A percentile compares a stretch with the other conserved stretches of the same genome.
phyloP scores from a whole-genome alignment of 768 basidiomycete species.

The Mycena rebaudengoi region DNA sequence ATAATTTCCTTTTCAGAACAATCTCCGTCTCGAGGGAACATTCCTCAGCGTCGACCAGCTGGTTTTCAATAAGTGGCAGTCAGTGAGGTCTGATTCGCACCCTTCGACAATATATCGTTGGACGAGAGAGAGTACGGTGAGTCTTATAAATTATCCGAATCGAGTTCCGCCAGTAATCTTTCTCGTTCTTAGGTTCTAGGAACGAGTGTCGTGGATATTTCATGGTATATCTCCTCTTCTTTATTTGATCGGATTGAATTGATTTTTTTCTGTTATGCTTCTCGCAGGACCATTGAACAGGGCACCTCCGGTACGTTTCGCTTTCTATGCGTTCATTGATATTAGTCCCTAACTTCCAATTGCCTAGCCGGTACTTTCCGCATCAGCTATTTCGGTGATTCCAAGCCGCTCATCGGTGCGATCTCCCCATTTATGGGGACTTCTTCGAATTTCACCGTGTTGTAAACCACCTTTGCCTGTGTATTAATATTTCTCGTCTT shows the following conservation, averaged over 20 bases:
- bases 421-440: constrained; percentile 69
- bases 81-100: constrained; percentile 77
- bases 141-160: constrained; percentile 12
- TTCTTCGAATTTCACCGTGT: constrained; percentile 72
- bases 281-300: constrained; percentile 75
- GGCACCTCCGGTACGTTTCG: constrained; percentile 58
- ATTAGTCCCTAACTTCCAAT: too few species aligned
- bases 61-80: constrained; percentile 58
- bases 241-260: too few species aligned
- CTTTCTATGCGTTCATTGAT: neutral
- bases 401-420: constrained; percentile 70
- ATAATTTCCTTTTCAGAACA: too few species aligned
- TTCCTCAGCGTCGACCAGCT: constrained; percentile 73
- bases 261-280: neutral
- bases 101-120: constrained; percentile 79
- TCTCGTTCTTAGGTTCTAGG: constrained; percentile 57
- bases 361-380: constrained; percentile 72
- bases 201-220: constrained; percentile 69
- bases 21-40: constrained; percentile 77
- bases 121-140: constrained; percentile 63
- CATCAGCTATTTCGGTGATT: constrained; percentile 77
- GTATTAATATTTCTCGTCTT: too few species aligned
- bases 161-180: neutral
- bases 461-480: too few species aligned
- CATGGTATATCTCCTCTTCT: constrained; percentile 45